Evolutionary conservation across 352 stramenopile species (phyloP), one percentile per base, ranked within the genome.

Genomic region (Aphanomyces euteiches): DNA sequence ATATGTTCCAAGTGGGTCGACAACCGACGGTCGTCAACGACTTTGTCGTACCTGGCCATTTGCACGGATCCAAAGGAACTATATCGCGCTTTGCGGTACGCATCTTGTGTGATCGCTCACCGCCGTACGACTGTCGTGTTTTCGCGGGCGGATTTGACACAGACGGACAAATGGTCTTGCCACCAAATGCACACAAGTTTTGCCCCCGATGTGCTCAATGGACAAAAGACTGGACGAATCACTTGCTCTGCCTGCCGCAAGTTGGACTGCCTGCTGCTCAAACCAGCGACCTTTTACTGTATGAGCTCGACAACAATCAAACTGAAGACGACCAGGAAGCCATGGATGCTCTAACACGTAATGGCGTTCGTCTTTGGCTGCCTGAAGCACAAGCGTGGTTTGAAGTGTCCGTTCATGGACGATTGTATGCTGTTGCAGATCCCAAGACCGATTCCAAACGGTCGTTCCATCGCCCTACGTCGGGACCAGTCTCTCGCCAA

Each of bases 1-100:
- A 93, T 58, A 86, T 93, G 83, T 93, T 90, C 70, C 85, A 93
- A 75, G 89, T 93, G 58, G 85, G 85, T 17, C 83, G 85, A 38
- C 87, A 90, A 81, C 85, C 85, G 13, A 90, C 83, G 56, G 70
- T 64, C 0, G 79, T 89, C 61, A 93, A 93, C 70, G 83, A 91
- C 69, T 87, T 93, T 38, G 81, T 90, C 40, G 87, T 93, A 50
- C 85, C 85, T 0, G 85, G 85, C 0, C 85, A 84, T n/a, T 75
- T 84, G 37, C 82, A 91, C 6, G 85, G 85, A 5, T 77, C 83
- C 4, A 90, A 83, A 0, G 85, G 85, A 5, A 93, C 85, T 13
- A 87, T 93, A 72, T 91, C 85, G 3, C 80, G 85, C 0, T 90
- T 90, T 53, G 81, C 82, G 0, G 85, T 82, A 34, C 78, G 85